Evolutionary conservation across 108 stramenopile species (phyloP).

Genomic region (Cyclostephanos tholiformis): DNA sequence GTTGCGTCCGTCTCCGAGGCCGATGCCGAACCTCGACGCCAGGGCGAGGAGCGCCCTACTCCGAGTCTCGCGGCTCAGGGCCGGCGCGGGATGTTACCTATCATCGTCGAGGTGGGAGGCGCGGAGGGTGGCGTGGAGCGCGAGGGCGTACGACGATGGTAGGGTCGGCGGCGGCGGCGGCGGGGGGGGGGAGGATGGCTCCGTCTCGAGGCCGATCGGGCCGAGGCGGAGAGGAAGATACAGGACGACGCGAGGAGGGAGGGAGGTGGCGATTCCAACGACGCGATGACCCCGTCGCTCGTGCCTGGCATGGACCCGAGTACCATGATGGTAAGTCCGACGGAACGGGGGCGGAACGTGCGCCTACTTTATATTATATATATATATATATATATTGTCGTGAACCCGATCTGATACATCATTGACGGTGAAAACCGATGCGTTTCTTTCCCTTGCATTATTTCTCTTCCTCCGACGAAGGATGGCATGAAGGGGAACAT

Average conservation of each 20-base stretch:
- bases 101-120: slow-evolving; percentile 66
- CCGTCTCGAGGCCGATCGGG: slow-evolving; percentile 32
- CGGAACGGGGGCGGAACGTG: slow-evolving; percentile 23
- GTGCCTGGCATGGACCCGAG: slow-evolving; percentile 63
- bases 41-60: slow-evolving; percentile 27
- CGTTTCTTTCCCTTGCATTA: background rate
- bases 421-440: background rate
- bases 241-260: slow-evolving; percentile 14
- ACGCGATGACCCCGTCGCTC: slow-evolving; percentile 26
- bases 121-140: slow-evolving; percentile 62
- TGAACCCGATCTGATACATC: no score
- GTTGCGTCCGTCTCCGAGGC: slow-evolving; percentile 31
- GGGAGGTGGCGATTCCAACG: slow-evolving; percentile 1
- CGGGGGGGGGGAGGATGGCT: slow-evolving; percentile 24
- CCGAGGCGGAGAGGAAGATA: slow-evolving; percentile 38
- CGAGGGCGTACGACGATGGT: slow-evolving; percentile 3
- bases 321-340: slow-evolving; percentile 56
- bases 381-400: no score
- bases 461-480: slow-evolving; percentile 28
- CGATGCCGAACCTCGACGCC: slow-evolving; percentile 17
- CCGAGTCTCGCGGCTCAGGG: slow-evolving; percentile 17
- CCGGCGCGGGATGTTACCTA: slow-evolving; percentile 21
- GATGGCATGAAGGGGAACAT: slow-evolving; percentile 91
- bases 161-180: background rate
- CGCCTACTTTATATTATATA: no score